Conservation (phyloP, 306 rosid genomes). For the Elaeagnus macrophylla region DNA sequence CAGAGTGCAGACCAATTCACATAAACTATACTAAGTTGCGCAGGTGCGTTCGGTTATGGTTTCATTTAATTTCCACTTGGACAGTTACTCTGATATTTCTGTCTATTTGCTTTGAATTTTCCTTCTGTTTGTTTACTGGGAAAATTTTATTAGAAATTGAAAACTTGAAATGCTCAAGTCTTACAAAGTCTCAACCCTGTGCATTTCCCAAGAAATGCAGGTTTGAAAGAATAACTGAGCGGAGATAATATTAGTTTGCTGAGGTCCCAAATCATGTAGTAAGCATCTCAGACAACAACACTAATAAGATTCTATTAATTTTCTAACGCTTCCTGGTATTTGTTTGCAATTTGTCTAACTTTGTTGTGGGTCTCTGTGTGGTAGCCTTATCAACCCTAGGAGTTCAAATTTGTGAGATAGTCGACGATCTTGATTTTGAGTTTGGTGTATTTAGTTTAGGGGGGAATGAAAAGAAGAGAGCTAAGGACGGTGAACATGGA, state of each 20-base stretch:
- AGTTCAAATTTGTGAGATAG: background rate
- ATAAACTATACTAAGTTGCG: no score
- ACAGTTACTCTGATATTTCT: background rate
- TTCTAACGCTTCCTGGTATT: background rate
- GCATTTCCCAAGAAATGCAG: background rate
- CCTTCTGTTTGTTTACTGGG: constrained; percentile 4
- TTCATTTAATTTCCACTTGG: no score
- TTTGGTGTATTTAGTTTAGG: background rate
- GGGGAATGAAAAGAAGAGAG: background rate
- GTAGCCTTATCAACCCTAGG: background rate
- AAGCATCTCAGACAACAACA: background rate
- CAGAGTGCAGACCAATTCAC: no score
- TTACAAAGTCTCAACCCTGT: background rate
- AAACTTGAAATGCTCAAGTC: background rate
- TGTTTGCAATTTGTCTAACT: background rate
- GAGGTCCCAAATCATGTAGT: background rate
- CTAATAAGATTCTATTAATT: background rate
- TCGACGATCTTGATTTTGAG: background rate
- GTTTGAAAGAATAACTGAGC: background rate
- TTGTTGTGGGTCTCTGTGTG: background rate
- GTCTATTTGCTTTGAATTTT: background rate
- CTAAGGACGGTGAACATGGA: no score
- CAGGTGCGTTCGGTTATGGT: no score
- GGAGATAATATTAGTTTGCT: background rate
- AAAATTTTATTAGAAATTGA: background rate